These are phyloP conservation scores for Salvia sclarea DNA, from an alignment of 305 asterid genomes.

Conservation along the genomic window DNA sequence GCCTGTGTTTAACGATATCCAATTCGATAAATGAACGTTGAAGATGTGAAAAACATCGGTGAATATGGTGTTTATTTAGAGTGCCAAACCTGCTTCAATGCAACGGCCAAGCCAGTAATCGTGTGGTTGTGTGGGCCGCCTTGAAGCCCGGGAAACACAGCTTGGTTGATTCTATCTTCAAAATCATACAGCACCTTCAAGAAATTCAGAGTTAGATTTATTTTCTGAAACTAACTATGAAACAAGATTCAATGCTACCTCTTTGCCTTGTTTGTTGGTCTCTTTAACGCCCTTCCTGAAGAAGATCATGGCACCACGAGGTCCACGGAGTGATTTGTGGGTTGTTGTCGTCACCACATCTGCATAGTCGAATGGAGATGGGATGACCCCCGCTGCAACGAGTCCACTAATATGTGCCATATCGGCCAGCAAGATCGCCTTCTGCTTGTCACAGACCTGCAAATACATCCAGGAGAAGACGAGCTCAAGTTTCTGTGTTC, in stretches of 20 bases:
- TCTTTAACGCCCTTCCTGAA: slow-evolving; percentile 89
- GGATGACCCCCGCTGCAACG: slow-evolving; percentile 88
- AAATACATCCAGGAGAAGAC: slow-evolving; percentile 37
- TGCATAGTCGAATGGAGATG: slow-evolving; percentile 82
- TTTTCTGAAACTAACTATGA: neutral
- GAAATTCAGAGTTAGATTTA: slow-evolving; percentile 17
- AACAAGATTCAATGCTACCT: no score
- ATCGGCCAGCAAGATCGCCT: slow-evolving; percentile 78
- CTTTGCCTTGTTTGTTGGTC: slow-evolving; percentile 82
- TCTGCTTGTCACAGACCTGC: slow-evolving; percentile 68
- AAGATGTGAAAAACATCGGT: neutral
- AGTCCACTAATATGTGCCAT: slow-evolving; percentile 93
- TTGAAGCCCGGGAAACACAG: slow-evolving; percentile 97
- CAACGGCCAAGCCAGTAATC: slow-evolving; percentile 89
- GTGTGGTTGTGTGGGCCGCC: slow-evolving; percentile 98
- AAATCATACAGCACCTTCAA: slow-evolving; percentile 79
- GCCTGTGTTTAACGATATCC: slow-evolving; percentile 46
- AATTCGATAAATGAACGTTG: neutral
- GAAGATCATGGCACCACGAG: slow-evolving; percentile 95
- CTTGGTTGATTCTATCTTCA: slow-evolving; percentile 91
- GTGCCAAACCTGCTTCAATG: slow-evolving; percentile 73
- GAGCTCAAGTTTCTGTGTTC: slow-evolving; percentile 20
- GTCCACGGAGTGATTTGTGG: slow-evolving; percentile 90
- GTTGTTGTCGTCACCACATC: slow-evolving; percentile 90
- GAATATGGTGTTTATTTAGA: neutral